These are phyloP conservation scores for Stagonosporopsis tanaceti DNA, from an alignment of 2,329 filamentous ascomycete genomes.

Conservation along the genomic window DNA sequence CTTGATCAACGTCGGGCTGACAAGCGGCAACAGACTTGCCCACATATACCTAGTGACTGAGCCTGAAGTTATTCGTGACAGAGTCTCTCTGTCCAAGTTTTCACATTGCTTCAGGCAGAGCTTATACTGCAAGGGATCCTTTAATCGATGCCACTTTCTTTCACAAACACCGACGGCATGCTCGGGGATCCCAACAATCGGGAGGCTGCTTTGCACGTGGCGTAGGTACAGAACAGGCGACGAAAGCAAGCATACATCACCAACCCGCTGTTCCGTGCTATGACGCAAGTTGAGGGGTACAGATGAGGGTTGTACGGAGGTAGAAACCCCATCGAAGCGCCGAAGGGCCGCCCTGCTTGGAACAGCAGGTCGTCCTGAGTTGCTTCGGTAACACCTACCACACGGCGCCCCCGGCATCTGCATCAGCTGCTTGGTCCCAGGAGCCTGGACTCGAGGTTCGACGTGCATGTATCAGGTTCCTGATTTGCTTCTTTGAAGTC, in stretches of 20 bases:
- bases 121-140: not conserved
- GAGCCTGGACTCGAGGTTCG: slow-evolving; percentile 9
- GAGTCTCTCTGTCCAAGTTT: not conserved
- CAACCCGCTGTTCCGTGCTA: slow-evolving; percentile 13
- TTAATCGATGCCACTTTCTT: not conserved
- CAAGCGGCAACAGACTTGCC: slow-evolving; percentile 25
- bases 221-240: not conserved
- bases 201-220: not conserved
- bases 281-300: slow-evolving; percentile 34
- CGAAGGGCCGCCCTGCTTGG: slow-evolving; percentile 9
- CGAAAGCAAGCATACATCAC: slow-evolving; percentile 5
- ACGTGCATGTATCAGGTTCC: slow-evolving; percentile 7
- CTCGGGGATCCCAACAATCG: not conserved
- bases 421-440: slow-evolving; percentile 8
- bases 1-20: slow-evolving; percentile 28
- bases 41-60: slow-evolving; percentile 13
- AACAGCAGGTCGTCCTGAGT: slow-evolving; percentile 1
- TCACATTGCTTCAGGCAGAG: not conserved
- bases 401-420: not conserved
- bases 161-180: not conserved
- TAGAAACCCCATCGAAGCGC: slow-evolving; percentile 15
- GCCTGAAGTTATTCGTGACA: not conserved
- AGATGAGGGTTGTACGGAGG: slow-evolving; percentile 10
- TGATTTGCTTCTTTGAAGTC: not conserved
- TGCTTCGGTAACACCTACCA: slow-evolving; percentile 6